These are phyloP conservation scores for Pleurotus tuoliensis DNA, from an alignment of 768 basidiomycete species.

Conservation along the genomic window DNA sequence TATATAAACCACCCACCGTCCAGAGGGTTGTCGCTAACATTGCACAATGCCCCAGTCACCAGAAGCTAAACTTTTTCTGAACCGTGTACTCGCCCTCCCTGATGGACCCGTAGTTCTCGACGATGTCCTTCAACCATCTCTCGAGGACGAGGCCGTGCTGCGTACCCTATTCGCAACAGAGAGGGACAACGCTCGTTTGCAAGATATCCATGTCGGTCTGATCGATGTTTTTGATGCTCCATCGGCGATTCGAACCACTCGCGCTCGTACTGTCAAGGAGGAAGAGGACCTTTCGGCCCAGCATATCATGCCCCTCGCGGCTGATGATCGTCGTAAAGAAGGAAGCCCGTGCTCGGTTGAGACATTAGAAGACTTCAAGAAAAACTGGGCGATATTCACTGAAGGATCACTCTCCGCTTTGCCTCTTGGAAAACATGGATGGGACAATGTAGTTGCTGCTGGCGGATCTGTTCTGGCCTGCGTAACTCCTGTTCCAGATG, in stretches of 20 bases:
- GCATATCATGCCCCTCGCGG: conserved; percentile 51
- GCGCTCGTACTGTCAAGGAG: conserved; percentile 43
- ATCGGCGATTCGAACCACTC: conserved; percentile 41
- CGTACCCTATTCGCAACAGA: conserved; percentile 55
- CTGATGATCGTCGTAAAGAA: conserved; percentile 40
- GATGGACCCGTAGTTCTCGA: conserved; percentile 34
- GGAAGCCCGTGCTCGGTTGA: conserved; percentile 46
- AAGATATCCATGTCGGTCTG: conserved; percentile 50
- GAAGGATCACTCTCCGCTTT: conserved; percentile 60
- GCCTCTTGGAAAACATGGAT: conserved; percentile 29
- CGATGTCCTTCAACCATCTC: conserved; percentile 43
- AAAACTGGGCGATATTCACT: conserved; percentile 61
- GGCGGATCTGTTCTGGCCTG: conserved; percentile 61
- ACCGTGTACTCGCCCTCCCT: conserved; percentile 18
- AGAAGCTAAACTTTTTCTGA: conserved; percentile 21
- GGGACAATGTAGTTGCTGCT: conserved; percentile 62
- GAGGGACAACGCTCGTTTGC: conserved; percentile 37
- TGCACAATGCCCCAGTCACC: conserved; percentile 18
- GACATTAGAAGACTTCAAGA: conserved; percentile 54
- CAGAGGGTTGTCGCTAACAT: too few species aligned
- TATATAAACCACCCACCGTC: not conserved
- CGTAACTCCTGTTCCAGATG: conserved; percentile 45
- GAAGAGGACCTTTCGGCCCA: conserved; percentile 42
- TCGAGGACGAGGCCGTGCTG: conserved; percentile 54
- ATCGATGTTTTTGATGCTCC: conserved; percentile 56